These are phyloP conservation scores for Boletus subcaerulescens DNA, from an alignment of 768 basidiomycete genomes.

Conservation along the genomic window DNA sequence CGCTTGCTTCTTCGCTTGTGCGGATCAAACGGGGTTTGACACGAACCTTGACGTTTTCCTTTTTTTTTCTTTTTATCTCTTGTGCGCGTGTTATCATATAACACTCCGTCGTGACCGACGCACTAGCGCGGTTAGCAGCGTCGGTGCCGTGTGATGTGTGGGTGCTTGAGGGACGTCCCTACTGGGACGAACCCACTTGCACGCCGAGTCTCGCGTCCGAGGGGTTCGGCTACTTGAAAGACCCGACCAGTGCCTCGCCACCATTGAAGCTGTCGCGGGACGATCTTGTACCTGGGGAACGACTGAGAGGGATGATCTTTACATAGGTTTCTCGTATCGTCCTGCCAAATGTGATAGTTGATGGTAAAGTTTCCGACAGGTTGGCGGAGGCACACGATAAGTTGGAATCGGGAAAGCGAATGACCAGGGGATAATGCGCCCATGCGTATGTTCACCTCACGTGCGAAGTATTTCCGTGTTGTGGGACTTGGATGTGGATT, in stretches of 20 bases:
- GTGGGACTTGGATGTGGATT: background rate
- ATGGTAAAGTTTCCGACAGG: constrained; percentile 12
- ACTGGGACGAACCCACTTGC: too few relatives aligned
- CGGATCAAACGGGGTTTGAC: background rate
- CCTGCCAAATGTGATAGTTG: background rate
- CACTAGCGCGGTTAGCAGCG: background rate
- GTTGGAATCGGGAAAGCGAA: background rate
- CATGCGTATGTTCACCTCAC: background rate
- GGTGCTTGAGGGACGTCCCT: too few relatives aligned
- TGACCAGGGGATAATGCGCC: background rate
- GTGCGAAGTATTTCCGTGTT: background rate
- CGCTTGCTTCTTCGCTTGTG: background rate
- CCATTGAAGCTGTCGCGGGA: constrained; percentile 3
- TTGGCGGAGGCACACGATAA: constrained; percentile 5
- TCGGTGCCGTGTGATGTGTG: background rate
- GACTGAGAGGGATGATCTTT: constrained; percentile 2
- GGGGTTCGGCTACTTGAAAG: background rate
- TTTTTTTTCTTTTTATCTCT: background rate
- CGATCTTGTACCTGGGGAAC: constrained; percentile 5
- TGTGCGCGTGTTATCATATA: too few relatives aligned
- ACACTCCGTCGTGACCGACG: background rate
- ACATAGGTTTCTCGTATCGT: background rate
- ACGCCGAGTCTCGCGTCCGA: background rate
- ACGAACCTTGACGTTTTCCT: background rate
- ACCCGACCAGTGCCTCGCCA: background rate